Conservation (phyloP, 345 rosid species). For the Garcia nutans region DNA sequence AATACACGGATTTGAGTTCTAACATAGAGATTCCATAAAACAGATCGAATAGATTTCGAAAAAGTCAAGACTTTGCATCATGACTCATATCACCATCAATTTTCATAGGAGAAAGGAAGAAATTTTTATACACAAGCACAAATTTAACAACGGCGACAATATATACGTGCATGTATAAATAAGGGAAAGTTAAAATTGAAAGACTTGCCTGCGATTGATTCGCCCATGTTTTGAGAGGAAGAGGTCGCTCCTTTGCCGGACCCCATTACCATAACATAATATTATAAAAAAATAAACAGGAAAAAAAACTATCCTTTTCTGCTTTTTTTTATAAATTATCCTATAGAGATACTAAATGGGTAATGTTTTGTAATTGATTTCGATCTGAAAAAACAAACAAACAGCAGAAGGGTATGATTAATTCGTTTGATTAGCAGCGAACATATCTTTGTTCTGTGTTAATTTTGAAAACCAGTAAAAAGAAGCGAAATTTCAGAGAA, state of each 20-base stretch:
- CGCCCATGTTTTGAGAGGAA: conserved; percentile 17
- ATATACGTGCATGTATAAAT: not conserved
- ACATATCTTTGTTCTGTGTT: not conserved
- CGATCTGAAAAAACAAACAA: not conserved
- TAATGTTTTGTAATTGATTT: not conserved
- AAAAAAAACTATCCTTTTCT: not conserved
- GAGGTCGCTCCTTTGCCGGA: conserved; percentile 22
- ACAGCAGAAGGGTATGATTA: not conserved
- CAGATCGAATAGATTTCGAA: not conserved
- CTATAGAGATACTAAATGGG: not conserved
- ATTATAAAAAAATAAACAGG: not conserved
- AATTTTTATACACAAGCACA: not conserved
- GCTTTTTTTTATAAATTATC: not conserved
- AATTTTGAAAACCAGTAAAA: not conserved
- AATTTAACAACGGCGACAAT: not conserved
- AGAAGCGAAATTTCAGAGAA: not conserved
- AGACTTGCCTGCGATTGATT: conserved; percentile 19
- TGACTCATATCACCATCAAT: not conserved
- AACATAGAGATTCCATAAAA: not conserved
- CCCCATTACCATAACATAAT: conserved; percentile 23
- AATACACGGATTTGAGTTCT: not conserved
- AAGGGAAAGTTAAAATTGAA: not conserved
- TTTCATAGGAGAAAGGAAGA: not conserved
- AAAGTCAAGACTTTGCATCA: not conserved
- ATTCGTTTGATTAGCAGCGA: not conserved